Conservation (phyloP, 225 moss, liverwort and hornwort species). For the Straminergon stramineum region DNA sequence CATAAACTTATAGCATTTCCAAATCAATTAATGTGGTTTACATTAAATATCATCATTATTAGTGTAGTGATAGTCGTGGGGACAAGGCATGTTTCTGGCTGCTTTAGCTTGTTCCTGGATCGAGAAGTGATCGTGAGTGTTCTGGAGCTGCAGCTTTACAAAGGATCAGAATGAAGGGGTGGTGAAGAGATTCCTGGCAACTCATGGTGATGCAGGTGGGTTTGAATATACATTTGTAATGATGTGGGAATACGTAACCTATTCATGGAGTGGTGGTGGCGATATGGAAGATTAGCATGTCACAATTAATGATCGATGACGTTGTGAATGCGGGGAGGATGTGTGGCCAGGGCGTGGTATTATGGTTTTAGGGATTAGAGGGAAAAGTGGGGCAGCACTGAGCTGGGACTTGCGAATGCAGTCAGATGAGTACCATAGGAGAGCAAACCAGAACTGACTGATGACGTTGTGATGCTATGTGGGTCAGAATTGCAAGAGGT, state of each 20-base stretch:
- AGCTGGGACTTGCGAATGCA: not conserved
- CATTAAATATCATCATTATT: not conserved
- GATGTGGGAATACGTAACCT: not conserved
- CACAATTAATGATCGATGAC: not conserved
- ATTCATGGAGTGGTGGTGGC: not conserved
- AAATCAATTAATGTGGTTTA: not conserved
- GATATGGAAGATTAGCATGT: not conserved
- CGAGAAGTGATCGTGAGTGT: not conserved
- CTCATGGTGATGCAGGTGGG: slow-evolving; percentile 53
- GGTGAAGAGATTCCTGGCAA: slow-evolving; percentile 61
- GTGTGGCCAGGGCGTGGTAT: not conserved
- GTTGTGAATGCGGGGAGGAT: not conserved
- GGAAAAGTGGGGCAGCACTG: not conserved
- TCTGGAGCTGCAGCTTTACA: slow-evolving; percentile 54
- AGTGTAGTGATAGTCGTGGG: not conserved
- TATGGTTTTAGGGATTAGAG: not conserved
- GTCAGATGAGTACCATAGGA: not conserved
- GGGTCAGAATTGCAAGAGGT: slow-evolving; percentile 61
- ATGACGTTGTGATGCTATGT: not conserved
- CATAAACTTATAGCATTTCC: not conserved
- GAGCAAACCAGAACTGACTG: not conserved
- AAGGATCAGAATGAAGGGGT: slow-evolving; percentile 90
- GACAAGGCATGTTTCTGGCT: not conserved
- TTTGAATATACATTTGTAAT: not conserved
- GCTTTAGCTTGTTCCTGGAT: not conserved